phyloP scores from a whole-genome alignment of 208 protist species.

The Kentomonas sorsogonicus region DNA sequence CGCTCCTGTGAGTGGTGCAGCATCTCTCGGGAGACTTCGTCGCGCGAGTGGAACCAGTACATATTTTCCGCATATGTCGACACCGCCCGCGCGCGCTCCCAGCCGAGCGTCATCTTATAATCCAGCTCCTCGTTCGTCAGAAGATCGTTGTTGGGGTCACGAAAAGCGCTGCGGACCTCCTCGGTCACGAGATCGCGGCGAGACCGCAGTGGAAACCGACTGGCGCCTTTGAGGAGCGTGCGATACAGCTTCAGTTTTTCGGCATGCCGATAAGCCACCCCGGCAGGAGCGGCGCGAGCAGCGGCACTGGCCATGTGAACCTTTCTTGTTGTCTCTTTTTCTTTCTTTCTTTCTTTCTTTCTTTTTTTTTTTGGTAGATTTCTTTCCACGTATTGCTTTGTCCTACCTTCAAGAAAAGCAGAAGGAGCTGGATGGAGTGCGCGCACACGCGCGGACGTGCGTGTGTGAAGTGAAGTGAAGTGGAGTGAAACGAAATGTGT shows the following conservation, averaged over 20 bases:
- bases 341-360: too few species aligned
- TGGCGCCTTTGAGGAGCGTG: conserved; percentile 60
- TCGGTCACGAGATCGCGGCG: conserved; percentile 75
- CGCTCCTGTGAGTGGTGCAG: conserved; percentile 67
- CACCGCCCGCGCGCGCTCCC: conserved; percentile 68
- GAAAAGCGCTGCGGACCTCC: conserved; percentile 68
- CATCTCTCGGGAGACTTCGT: conserved; percentile 85
- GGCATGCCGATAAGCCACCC: conserved; percentile 39
- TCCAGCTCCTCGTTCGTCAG: conserved; percentile 67
- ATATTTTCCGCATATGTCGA: conserved; percentile 83
- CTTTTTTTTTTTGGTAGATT: too few species aligned
- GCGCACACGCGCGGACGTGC: too few species aligned
- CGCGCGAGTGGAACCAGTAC: conserved; percentile 88
- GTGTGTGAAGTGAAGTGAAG: too few species aligned
- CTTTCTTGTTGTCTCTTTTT: neutral
- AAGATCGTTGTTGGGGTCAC: conserved; percentile 44
- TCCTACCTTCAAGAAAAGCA: too few species aligned
- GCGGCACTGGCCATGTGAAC: conserved; percentile 4
- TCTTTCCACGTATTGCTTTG: too few species aligned
- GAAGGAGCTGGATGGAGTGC: too few species aligned
- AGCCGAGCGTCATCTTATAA: conserved; percentile 72
- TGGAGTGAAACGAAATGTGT: too few species aligned
- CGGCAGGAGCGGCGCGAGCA: conserved; percentile 6
- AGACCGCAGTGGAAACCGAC: conserved; percentile 69
- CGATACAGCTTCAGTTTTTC: conserved; percentile 80